phyloP scores from a whole-genome alignment of 352 stramenopile species.

The Aphanomyces stellatus region DNA sequence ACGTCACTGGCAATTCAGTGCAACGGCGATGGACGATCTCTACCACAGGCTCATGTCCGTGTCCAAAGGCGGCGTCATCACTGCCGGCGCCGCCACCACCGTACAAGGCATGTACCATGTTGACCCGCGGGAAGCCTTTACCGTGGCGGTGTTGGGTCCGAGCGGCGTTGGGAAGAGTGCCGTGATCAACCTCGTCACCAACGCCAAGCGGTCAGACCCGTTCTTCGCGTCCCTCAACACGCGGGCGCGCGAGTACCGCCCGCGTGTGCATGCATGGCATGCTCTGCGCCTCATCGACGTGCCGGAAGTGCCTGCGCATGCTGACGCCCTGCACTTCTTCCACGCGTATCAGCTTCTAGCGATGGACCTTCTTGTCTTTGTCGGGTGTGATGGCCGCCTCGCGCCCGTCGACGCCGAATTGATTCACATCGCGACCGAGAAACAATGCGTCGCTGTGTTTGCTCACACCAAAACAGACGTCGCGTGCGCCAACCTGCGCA shows the following conservation, averaged over 20 bases:
- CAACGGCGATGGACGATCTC: constrained; percentile 5
- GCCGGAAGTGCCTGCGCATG: not conserved
- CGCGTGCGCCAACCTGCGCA: constrained; percentile 9
- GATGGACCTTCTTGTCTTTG: constrained; percentile 15
- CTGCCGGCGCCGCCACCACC: not conserved
- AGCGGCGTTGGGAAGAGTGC: constrained; percentile 15
- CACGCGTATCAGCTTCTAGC: not conserved
- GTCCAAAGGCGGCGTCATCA: not conserved
- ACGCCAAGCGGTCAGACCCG: not conserved
- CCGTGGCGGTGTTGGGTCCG: constrained; percentile 4
- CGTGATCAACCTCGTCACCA: constrained; percentile 14
- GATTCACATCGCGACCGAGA: not conserved
- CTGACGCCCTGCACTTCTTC: not conserved
- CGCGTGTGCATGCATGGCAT: constrained; percentile 6
- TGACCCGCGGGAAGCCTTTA: not conserved
- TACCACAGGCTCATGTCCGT: not conserved
- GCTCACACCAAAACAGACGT: constrained; percentile 15
- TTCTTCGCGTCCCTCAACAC: constrained; percentile 12
- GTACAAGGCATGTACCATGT: constrained; percentile 4
- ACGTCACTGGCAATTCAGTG: too few relatives aligned
- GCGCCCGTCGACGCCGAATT: not conserved
- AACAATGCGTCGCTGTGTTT: not conserved
- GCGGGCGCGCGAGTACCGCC: constrained; percentile 1
- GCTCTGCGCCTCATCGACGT: constrained; percentile 13
- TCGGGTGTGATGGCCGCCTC: constrained; percentile 8